Evolutionary conservation across 495 filamentous ascomycete species (phyloP).

Genomic region (Aspergillus heteromorphus): DNA sequence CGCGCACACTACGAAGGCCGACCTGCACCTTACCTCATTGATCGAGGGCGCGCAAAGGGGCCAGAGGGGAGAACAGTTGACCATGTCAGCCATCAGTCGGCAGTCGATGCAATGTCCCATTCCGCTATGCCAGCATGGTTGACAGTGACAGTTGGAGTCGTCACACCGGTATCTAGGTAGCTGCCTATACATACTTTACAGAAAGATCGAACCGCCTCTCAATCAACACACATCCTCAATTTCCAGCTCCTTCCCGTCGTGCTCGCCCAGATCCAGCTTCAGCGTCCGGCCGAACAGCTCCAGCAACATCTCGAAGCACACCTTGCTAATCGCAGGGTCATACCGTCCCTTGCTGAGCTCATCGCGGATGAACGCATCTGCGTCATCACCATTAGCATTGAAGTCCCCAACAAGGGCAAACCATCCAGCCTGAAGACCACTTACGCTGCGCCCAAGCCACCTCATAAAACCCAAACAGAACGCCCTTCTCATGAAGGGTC

Average conservation of each 20-base stretch:
- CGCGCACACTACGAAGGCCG: too few relatives aligned
- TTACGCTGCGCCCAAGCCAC: constrained; percentile 82
- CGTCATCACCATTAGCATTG: not conserved
- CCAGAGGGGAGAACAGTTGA: not conserved
- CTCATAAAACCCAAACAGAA: constrained; percentile 80
- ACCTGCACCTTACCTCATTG: too few relatives aligned
- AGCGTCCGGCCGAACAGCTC: constrained; percentile 79
- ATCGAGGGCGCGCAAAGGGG: not conserved
- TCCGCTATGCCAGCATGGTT: not conserved
- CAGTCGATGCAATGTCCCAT: not conserved
- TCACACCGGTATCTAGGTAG: not conserved
- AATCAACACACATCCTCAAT: constrained; percentile 55
- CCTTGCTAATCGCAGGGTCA: constrained; percentile 77
- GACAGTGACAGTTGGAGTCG: not conserved
- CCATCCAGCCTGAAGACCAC: constrained; percentile 18
- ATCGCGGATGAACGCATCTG: constrained; percentile 90
- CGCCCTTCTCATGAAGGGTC: constrained; percentile 71
- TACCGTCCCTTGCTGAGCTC: constrained; percentile 91
- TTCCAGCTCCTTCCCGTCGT: constrained; percentile 41
- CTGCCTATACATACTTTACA: not conserved
- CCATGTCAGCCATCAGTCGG: not conserved
- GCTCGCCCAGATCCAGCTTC: constrained; percentile 68
- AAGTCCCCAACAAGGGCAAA: not conserved
- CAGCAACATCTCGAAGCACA: constrained; percentile 88
- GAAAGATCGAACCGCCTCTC: not conserved